Base-by-base conservation (phyloP, 805 yeast genomes). In the Candida verbasci region DNA sequence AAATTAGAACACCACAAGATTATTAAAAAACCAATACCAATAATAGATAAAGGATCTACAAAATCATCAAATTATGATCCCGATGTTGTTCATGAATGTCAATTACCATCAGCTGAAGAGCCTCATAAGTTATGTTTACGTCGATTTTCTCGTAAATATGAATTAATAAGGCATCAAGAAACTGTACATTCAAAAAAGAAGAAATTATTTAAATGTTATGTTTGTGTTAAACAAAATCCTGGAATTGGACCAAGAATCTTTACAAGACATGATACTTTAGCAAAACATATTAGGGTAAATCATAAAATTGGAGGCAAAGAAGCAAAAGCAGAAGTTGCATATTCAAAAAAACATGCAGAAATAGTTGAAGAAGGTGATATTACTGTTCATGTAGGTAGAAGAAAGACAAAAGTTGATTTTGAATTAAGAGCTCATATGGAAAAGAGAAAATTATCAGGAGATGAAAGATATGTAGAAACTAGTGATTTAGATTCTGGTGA, bases 131-230 rank as follows among this genome's bases (percentile, higher is more conserved):
- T 62, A 34, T 68, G 73, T 40, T 51, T 65, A 42, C 61, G 73
- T 31, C 50, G 72, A 20, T 68, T 68, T 43, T 63, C 71, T 16
- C 51, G 73, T 35, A 95, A 96, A 14, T 91, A 91, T 56, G 98
- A 91, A 65, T 70, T 91, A 52, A 83, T 89, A 17, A 77, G 98
- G 50, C 98, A 91, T 60, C 96, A 91, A 59, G 95, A 91, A 52
- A 93, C 97, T 0, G 89, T 91, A 37, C 98, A 91, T 58, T 93
- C 97, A 1, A 72, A 84, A 32, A 83, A 82, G 56, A 83, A 91
- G 61, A 84, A 84, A 50, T 78, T 83, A 33, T 93, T 81, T 68
- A 80, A 84, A 55, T 91, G 98, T 60, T 80, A 79, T 48, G 80
- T 83, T 30, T 91, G 98, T 63, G 93, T 84, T 39, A 82, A 76